Evolutionary conservation across 2,329 filamentous ascomycete species (phyloP).

Genomic region (Allantophomopsis cytisporea): DNA sequence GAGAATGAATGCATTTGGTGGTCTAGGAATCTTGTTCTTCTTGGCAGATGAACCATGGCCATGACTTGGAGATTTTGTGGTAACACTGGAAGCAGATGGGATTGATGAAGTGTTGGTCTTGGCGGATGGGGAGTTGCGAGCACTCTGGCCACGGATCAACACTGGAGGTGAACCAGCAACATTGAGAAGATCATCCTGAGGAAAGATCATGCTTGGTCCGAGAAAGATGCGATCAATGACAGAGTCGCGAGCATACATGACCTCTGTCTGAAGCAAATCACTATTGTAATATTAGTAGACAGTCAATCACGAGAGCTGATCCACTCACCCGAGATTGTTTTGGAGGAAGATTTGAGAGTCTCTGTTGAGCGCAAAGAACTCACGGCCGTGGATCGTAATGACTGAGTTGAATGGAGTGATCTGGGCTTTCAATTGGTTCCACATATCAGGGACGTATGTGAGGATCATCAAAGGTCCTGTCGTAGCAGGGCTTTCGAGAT

Average conservation of each 20-base stretch:
- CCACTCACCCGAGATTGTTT: too few species aligned
- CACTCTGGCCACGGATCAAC: not conserved
- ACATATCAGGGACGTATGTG: not conserved
- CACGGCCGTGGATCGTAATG: not conserved
- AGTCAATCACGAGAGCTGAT: too few species aligned
- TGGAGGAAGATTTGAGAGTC: too few species aligned
- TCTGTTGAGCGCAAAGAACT: too few species aligned
- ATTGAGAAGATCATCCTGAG: not conserved
- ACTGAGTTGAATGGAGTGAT: slow-evolving; percentile 1
- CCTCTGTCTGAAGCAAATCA: not conserved
- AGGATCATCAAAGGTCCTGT: too few species aligned
- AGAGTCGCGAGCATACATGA: not conserved
- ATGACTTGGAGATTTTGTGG: not conserved
- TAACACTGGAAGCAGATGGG: not conserved
- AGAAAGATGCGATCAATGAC: not conserved
- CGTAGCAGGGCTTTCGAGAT: too few species aligned
- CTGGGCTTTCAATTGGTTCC: not conserved
- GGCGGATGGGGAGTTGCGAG: not conserved
- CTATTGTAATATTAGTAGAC: too few species aligned
- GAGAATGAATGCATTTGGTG: slow-evolving; percentile 27
- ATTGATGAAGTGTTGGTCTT: not conserved
- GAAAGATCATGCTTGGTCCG: not conserved
- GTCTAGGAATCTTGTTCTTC: slow-evolving; percentile 19
- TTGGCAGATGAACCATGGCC: not conserved
- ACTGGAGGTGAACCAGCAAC: not conserved